Percentiles rank a stretch among this genome's conserved stretches.
Evolutionary conservation across 768 basidiomycete species (phyloP).

Genomic region (Erythrobasidium yunnanense): DNA sequence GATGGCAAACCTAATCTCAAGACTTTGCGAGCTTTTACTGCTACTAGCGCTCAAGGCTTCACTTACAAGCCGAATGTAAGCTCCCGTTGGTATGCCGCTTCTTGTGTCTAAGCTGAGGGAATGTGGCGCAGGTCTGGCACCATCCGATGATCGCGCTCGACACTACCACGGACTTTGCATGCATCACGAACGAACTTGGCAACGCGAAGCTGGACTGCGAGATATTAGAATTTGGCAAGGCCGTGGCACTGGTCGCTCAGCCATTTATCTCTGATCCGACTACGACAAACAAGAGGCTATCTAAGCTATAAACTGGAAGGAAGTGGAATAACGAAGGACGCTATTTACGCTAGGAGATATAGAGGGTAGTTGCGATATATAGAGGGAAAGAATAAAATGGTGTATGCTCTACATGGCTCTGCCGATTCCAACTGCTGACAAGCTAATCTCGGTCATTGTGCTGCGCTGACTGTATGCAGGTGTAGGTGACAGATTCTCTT

Average conservation of each 20-base stretch:
- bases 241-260: conserved; percentile 32
- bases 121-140: conserved; percentile 26
- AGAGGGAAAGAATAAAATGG: not conserved
- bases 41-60: conserved; percentile 69
- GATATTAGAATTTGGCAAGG: conserved; percentile 51
- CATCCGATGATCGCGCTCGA: conserved; percentile 43
- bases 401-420: not conserved
- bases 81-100: conserved; percentile 42
- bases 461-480: not conserved
- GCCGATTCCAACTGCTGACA: not conserved
- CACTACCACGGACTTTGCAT: conserved; percentile 48
- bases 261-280: not conserved
- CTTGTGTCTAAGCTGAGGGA: conserved; percentile 11
- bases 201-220: conserved; percentile 69
- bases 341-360: not conserved
- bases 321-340: not conserved
- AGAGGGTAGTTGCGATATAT: no score
- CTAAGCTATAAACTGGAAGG: not conserved
- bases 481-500: not conserved
- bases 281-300: not conserved
- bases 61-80: conserved; percentile 72
- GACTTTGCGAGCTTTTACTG: conserved; percentile 71
- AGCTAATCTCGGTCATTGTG: conserved; percentile 3
- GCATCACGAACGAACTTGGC: conserved; percentile 88
- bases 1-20: conserved; percentile 65